Base-by-base conservation (phyloP, 2,329 filamentous ascomycete species). In the Salinomyces thailandicus region DNA sequence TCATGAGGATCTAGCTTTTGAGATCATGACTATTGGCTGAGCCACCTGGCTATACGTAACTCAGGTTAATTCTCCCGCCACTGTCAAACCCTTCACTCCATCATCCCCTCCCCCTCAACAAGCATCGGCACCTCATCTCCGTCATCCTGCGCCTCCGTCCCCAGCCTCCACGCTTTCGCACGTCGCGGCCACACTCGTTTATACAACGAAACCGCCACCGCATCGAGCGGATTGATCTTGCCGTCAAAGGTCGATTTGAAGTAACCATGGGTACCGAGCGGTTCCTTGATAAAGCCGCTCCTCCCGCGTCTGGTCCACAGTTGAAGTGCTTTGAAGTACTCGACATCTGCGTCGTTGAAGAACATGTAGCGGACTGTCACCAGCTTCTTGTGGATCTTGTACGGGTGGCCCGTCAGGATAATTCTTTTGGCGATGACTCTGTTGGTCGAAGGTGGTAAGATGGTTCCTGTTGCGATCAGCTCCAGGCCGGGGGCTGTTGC, bases 331-430 rank as follows among this genome's bases (percentile, higher is more conserved):
- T 94, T 93, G 75, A 96, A 98, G 87, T 91, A 98, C 49, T 83
- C 77, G 19, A 98, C 85, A 48, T 98, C 93, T 53, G 89, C 85
- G 33, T 81, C 71, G 68, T 89, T 93, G 77, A 98, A 98, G 73
- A 98, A 98, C 93, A 98, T 98, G 73, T 98, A 98, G 18, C 91
- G 81, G 31, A 98, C 80, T 1, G 93, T 98, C 41, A 98, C 91
- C 16, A 98, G 71, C 62, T 82, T 86, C 73, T 94, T 95, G 75
- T 98, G 85, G 60, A 98, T 98, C 67, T 98, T 94, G 72, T 85
- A 95, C 0, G 93, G 91, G 58, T 98, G 89, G 12, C 91, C 93
- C 0, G 91, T 94, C 39, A 98, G 72, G 46, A 96, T 84, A 50
- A 93, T 79, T 35, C 91, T 81, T 67, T 98, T 98, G 52, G 89